Conservation (phyloP, 2,329 filamentous ascomycete species). For the Penicillium italicum region DNA sequence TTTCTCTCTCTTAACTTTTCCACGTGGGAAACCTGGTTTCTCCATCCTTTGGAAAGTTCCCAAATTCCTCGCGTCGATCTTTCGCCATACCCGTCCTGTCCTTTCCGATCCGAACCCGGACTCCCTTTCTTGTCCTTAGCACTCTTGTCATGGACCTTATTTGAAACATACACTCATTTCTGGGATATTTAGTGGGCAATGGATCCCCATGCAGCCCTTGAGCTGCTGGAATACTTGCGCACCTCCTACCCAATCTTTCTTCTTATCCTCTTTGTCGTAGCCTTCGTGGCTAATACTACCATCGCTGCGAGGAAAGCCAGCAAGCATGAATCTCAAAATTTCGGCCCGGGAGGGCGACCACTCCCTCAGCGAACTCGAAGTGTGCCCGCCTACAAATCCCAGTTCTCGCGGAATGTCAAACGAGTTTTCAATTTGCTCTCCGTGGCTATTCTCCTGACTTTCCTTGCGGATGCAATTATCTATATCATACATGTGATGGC, state of each 20-base stretch:
- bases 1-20: background rate
- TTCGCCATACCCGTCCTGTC: constrained; percentile 21
- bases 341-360: constrained; percentile 84
- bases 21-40: constrained; percentile 5
- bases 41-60: background rate
- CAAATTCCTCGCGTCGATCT: constrained; percentile 19
- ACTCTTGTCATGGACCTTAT: constrained; percentile 35
- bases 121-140: constrained; percentile 9
- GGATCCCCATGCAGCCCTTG: constrained; percentile 40
- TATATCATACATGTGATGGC: constrained; percentile 71
- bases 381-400: constrained; percentile 47
- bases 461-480: constrained; percentile 69
- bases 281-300: constrained; percentile 61
- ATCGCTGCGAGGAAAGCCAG: constrained; percentile 49
- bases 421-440: constrained; percentile 73
- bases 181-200: constrained; percentile 23
- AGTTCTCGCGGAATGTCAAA: constrained; percentile 64
- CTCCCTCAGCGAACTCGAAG: constrained; percentile 63
- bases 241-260: constrained; percentile 62
- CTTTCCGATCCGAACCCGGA: constrained; percentile 20
- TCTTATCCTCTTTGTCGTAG: constrained; percentile 60
- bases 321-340: constrained; percentile 50
- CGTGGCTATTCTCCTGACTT: constrained; percentile 66
- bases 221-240: constrained; percentile 49
- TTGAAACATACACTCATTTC: constrained; percentile 13